Evolutionary conservation across 2,329 filamentous ascomycete species (phyloP).

Genomic region (Zymoseptoria tritici): DNA sequence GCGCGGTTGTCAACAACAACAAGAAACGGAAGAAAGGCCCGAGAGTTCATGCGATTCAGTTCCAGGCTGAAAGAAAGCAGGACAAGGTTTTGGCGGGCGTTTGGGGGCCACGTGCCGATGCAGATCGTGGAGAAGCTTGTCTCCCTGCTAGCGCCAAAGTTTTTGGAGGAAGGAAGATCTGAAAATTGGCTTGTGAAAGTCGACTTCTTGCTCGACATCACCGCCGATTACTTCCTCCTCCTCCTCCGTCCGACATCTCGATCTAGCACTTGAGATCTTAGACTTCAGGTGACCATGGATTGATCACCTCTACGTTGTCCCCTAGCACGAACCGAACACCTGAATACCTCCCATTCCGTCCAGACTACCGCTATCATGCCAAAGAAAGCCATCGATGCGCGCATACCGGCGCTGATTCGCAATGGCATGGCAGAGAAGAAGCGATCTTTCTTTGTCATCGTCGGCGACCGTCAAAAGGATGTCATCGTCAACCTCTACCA

Average conservation of each 20-base stretch:
- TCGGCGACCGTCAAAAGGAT: slow-evolving; percentile 90
- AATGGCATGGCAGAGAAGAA: slow-evolving; percentile 95
- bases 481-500: slow-evolving; percentile 92
- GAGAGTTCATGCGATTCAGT: neutral
- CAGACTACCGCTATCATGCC: slow-evolving; percentile 38
- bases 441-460: slow-evolving; percentile 93
- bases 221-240: too few relatives aligned
- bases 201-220: neutral
- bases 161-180: neutral
- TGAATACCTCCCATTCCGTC: neutral
- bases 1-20: neutral
- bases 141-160: neutral
- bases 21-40: neutral
- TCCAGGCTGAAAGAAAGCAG: neutral
- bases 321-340: neutral
- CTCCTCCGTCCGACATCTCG: neutral
- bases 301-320: neutral
- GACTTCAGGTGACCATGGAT: neutral
- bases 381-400: slow-evolving; percentile 63
- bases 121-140: neutral
- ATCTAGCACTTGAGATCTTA: neutral
- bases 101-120: neutral
- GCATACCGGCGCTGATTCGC: slow-evolving; percentile 81
- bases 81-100: neutral
- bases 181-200: slow-evolving; percentile 1